Conservation (phyloP, 129 eudicot genomes). For the Escallonia rubra region DNA sequence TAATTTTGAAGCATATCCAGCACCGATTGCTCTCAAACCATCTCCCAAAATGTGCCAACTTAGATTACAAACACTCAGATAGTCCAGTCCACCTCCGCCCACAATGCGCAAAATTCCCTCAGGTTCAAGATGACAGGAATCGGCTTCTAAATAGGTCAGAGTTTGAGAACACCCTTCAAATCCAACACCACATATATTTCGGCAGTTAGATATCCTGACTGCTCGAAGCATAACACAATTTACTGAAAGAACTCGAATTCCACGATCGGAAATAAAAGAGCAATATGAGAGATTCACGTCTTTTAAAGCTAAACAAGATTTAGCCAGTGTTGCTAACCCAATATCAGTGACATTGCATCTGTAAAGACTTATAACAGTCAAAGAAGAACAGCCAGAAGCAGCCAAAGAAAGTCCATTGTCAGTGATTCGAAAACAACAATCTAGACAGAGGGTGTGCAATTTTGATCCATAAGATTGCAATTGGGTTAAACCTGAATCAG, state of each 20-base stretch:
- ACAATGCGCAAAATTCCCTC: slow-evolving; percentile 54
- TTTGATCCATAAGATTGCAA: slow-evolving; percentile 43
- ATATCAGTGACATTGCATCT: slow-evolving; percentile 56
- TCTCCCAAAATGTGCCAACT: slow-evolving; percentile 52
- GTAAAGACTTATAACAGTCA: slow-evolving; percentile 61
- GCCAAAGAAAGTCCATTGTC: slow-evolving; percentile 50
- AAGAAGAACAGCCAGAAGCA: slow-evolving; percentile 54
- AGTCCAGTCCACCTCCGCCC: slow-evolving; percentile 82
- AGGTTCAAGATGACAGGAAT: slow-evolving; percentile 67
- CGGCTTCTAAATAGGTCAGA: slow-evolving; percentile 68
- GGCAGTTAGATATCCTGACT: slow-evolving; percentile 48
- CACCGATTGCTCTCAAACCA: slow-evolving; percentile 51
- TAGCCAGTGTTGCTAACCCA: slow-evolving; percentile 55
- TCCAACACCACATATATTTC: slow-evolving; percentile 56
- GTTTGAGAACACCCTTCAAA: slow-evolving; percentile 58
- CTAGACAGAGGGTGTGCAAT: slow-evolving; percentile 46
- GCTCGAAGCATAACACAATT: slow-evolving; percentile 52
- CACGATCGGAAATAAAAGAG: slow-evolving; percentile 46
- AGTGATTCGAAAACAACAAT: slow-evolving; percentile 70
- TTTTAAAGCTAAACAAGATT: slow-evolving; percentile 47
- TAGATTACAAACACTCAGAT: slow-evolving; percentile 53
- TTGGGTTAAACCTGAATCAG: slow-evolving; percentile 44
- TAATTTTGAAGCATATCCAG: slow-evolving; percentile 38
- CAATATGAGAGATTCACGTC: slow-evolving; percentile 70
- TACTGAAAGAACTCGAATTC: slow-evolving; percentile 39